Conservation (phyloP, 2,329 filamentous ascomycete species). For the Gremmenia infestans region DNA sequence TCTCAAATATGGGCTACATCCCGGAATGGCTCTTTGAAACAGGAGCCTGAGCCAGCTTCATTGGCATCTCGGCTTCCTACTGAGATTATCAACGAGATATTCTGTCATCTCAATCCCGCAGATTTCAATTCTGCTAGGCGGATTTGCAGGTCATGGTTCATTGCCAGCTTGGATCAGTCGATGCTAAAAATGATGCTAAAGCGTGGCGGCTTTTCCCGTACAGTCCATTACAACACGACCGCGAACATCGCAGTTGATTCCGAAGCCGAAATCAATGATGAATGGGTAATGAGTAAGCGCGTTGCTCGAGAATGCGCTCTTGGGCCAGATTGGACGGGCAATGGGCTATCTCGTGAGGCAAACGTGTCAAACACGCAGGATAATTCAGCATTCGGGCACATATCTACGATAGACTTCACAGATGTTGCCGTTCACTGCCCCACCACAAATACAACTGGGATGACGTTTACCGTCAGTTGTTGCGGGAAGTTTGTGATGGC, state of each 20-base stretch:
- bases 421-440: conserved; percentile 29
- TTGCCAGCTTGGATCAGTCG: conserved; percentile 46
- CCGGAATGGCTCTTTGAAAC: neutral
- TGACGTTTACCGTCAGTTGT: conserved; percentile 41
- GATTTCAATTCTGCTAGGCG: conserved; percentile 57
- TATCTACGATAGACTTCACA: conserved; percentile 35
- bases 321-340: conserved; percentile 27
- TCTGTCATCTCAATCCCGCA: conserved; percentile 29
- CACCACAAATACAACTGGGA: conserved; percentile 18
- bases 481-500: conserved; percentile 56
- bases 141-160: conserved; percentile 56
- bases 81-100: conserved; percentile 37
- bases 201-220: conserved; percentile 50
- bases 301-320: conserved; percentile 39
- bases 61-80: conserved; percentile 24
- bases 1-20: neutral
- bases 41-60: neutral
- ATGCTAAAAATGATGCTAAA: conserved; percentile 50
- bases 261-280: conserved; percentile 16
- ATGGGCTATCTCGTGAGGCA: conserved; percentile 18
- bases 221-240: conserved; percentile 31
- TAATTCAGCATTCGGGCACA: conserved; percentile 30
- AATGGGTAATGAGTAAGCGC: conserved; percentile 38
- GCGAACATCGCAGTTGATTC: conserved; percentile 16
- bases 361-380: conserved; percentile 1